Evolutionary conservation across 345 rosid genomes (phyloP).

Genomic region (Linum tenue): DNA sequence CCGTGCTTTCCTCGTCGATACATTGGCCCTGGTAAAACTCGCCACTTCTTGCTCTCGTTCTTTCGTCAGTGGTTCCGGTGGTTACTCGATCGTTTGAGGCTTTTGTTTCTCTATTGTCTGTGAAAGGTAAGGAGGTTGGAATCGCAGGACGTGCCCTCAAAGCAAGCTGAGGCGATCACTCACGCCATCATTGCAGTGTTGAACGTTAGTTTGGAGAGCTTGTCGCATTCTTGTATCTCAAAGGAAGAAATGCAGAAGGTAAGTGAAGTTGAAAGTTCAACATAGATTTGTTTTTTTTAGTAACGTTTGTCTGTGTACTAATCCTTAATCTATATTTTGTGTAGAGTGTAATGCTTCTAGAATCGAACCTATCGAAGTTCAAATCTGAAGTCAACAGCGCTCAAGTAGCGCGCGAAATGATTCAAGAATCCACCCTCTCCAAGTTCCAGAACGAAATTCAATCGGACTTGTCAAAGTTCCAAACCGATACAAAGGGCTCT

Average conservation of each 20-base stretch:
- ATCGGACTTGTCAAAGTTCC: constrained; percentile 70
- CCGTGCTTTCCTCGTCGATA: constrained; percentile 85
- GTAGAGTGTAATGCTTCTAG: constrained; percentile 72
- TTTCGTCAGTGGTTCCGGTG: background rate
- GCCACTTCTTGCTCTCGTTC: background rate
- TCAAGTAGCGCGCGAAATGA: constrained; percentile 39
- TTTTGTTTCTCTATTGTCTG: constrained; percentile 6
- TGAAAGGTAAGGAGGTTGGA: constrained; percentile 75
- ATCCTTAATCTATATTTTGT: constrained; percentile 9
- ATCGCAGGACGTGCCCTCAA: constrained; percentile 79
- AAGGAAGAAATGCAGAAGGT: constrained; percentile 92
- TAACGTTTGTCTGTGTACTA: background rate
- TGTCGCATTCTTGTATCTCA: constrained; percentile 65
- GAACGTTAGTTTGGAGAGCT: constrained; percentile 88
- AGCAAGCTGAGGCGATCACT: constrained; percentile 91
- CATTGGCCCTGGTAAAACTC: constrained; percentile 64
- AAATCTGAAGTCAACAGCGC: constrained; percentile 79
- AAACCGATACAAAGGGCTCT: constrained; percentile 74
- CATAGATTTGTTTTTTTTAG: background rate
- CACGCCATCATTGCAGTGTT: constrained; percentile 78
- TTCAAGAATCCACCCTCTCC: background rate
- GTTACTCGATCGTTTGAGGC: background rate
- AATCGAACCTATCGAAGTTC: constrained; percentile 72
- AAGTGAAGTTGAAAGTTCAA: background rate
- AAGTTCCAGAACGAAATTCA: constrained; percentile 5